These are phyloP conservation scores for Candolleomyces efflorescens DNA, from an alignment of 768 basidiomycete species.

Conservation along the genomic window DNA sequence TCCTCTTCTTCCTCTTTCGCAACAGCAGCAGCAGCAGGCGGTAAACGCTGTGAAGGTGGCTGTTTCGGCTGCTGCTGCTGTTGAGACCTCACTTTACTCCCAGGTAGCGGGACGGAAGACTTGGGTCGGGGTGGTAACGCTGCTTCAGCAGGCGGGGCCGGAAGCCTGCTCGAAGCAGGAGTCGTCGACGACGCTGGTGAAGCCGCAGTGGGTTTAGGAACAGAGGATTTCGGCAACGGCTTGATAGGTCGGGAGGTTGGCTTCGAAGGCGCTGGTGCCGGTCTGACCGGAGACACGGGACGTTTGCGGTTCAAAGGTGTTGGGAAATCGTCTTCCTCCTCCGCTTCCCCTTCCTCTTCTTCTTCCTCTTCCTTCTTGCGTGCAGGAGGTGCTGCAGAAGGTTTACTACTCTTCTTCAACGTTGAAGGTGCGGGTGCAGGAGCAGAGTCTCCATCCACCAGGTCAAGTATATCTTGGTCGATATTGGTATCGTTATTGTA, in stretches of 20 bases:
- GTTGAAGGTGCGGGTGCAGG: not conserved
- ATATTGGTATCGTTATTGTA: conserved; percentile 37
- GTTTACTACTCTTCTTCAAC: conserved; percentile 13
- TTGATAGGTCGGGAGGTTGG: conserved; percentile 26
- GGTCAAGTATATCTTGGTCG: conserved; percentile 32
- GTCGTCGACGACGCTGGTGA: conserved; percentile 13
- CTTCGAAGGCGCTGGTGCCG: not conserved
- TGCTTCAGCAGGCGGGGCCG: not conserved
- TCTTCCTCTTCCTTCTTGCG: conserved; percentile 26
- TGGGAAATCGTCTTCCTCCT: conserved; percentile 26
- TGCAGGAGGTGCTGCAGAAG: not conserved
- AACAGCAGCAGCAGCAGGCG: not conserved
- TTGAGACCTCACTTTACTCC: too few relatives aligned
- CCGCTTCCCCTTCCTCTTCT: conserved; percentile 37
- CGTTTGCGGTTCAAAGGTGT: conserved; percentile 15
- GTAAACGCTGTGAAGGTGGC: too few relatives aligned
- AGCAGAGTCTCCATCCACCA: conserved; percentile 9
- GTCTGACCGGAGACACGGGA: conserved; percentile 4
- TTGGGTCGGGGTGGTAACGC: too few relatives aligned
- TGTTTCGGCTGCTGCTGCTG: too few relatives aligned
- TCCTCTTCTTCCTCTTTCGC: not conserved
- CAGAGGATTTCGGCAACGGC: conserved; percentile 17
- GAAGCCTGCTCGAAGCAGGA: conserved; percentile 14
- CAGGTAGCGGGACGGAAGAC: too few relatives aligned
- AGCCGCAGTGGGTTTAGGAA: conserved; percentile 9